A percentile compares a stretch with the other conserved stretches of the same genome.
These are phyloP conservation scores for Coriaria nepalensis DNA, from an alignment of 306 rosid genomes.

Conservation along the genomic window DNA sequence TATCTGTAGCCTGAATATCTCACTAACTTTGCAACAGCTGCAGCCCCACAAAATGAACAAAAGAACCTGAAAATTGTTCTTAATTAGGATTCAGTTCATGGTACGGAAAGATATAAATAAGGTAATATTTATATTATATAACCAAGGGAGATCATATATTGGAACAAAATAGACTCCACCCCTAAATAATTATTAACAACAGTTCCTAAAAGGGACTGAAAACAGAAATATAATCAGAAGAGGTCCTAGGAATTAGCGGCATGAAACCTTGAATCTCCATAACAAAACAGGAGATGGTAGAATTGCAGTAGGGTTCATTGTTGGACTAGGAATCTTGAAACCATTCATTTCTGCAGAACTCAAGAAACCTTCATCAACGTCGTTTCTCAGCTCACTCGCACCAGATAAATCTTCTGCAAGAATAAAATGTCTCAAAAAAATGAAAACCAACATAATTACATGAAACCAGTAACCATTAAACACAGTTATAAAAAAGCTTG, in stretches of 20 bases:
- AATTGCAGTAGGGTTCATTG: conserved; percentile 33
- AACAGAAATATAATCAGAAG: background rate
- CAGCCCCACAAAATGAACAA: conserved; percentile 69
- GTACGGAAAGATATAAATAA: background rate
- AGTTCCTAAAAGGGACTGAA: too few relatives aligned
- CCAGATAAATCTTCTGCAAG: conserved; percentile 23
- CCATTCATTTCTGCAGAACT: conserved; percentile 31
- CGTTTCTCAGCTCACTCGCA: conserved; percentile 54
- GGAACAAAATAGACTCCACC: background rate
- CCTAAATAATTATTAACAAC: too few relatives aligned
- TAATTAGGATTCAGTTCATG: conserved; percentile 18
- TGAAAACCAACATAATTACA: background rate
- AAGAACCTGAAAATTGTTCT: conserved; percentile 48
- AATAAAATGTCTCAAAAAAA: conserved; percentile 9
- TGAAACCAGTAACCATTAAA: conserved; percentile 1
- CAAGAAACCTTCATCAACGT: conserved; percentile 47
- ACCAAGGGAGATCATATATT: background rate
- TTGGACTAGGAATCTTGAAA: conserved; percentile 31
- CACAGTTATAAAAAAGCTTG: conserved; percentile 1
- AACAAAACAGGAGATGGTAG: conserved; percentile 74
- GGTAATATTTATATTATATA: background rate
- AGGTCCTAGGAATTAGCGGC: background rate
- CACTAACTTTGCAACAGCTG: conserved; percentile 89
- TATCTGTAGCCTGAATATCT: background rate
- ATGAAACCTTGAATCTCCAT: conserved; percentile 83